Base-by-base conservation (phyloP, 192 early-diverging fungal species). In the Podila epigama region DNA sequence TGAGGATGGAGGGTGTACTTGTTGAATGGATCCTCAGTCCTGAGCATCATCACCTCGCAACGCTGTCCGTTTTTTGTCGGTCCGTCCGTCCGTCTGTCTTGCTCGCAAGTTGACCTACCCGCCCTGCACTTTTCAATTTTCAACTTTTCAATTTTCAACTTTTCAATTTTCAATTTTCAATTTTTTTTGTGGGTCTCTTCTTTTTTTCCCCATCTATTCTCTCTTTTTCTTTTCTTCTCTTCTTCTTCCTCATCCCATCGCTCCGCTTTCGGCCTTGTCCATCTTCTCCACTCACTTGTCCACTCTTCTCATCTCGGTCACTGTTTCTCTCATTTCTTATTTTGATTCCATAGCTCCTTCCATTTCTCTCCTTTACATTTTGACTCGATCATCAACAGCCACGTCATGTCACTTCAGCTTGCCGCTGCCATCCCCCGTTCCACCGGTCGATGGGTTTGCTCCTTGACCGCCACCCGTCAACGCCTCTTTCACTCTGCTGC, bases 381-480 rank as follows among this genome's bases (percentile, higher is more conserved):
- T 15, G 54, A 53, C 15, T 44, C 57, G 8, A 3, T 25, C 36
- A 33, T 41, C 48, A 60, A 40, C 62, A 29, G 34, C 27, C 18
- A 27, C 58, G 36, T 22, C 18, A 77, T 77, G 73, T 77, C 73
- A 35, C 65, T 77, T 37, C 66, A 64, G 55, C 73, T 77, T 55
- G 73, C 73, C 28, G 66, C 73, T 59, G 73, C 73, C 55, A 64
- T 68, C 40, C 73, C 73, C 44, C 73, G 73, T 25, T 44, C 73
- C 35, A 35, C 73, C 53, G 73, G 66, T 41, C 60, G 73, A 40
- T 77, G 73, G 73, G 73, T 68, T 50, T 77, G 73, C 60, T 77
- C 73, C 13, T 39, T 77, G 41, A 64, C 73, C 41, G 73, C 73
- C 20, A 68, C 73, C 37, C 73, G 73, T 36, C 73, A 77, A 60